These are phyloP conservation scores for Diplodia mutila DNA, from an alignment of 2,329 filamentous ascomycete species.

Conservation along the genomic window DNA sequence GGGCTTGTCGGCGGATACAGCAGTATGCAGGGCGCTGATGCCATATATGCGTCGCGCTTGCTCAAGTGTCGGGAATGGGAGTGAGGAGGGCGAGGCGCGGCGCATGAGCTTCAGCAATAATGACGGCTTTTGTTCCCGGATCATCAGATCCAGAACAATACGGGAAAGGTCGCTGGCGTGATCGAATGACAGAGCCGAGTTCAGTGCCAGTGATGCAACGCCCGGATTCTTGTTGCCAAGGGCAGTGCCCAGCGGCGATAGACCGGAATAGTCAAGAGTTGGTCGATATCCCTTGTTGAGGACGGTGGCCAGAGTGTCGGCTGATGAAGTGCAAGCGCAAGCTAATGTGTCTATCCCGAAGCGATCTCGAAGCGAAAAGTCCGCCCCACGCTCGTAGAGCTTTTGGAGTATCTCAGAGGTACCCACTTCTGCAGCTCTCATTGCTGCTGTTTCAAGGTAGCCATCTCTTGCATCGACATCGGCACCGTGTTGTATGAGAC, in stretches of 20 bases:
- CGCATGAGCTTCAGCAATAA: not conserved
- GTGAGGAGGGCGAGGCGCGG: too few relatives aligned
- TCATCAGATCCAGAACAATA: accelerated
- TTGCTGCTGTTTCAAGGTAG: not conserved
- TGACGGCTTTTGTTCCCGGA: not conserved
- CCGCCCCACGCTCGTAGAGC: not conserved
- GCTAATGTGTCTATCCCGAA: not conserved
- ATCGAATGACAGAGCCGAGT: not conserved
- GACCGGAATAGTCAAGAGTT: accelerated
- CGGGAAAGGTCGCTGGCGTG: not conserved
- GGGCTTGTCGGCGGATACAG: not conserved
- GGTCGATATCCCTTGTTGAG: not conserved
- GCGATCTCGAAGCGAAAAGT: not conserved
- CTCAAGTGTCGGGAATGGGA: not conserved
- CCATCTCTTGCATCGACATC: not conserved
- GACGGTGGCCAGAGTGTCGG: not conserved
- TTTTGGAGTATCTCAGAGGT: not conserved
- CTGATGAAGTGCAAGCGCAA: not conserved
- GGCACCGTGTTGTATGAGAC: not conserved
- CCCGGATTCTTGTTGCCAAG: not conserved
- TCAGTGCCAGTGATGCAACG: not conserved
- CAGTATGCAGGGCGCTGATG: not conserved
- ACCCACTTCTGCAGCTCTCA: accelerated
- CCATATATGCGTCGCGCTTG: accelerated
- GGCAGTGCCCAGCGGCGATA: not conserved